Evolutionary conservation across 352 stramenopile genomes (phyloP).

Genomic region (Thraustotheca clavata): DNA sequence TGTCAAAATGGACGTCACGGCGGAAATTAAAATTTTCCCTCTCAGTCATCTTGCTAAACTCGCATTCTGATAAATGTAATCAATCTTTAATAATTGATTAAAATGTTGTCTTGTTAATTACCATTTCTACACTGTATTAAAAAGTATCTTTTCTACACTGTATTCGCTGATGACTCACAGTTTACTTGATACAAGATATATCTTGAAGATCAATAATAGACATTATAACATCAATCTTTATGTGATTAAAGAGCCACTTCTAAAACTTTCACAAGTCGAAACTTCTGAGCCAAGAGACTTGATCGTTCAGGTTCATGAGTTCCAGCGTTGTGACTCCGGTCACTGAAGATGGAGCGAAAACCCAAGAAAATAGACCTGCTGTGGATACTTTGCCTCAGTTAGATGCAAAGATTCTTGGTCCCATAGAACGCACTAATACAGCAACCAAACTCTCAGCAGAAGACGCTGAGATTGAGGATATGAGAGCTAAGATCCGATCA

Average conservation of each 20-base stretch:
- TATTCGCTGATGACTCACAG: background rate
- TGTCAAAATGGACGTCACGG: slow-evolving; percentile 81
- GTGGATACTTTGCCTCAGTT: background rate
- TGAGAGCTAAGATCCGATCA: slow-evolving; percentile 13
- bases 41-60: slow-evolving; percentile 77
- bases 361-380: background rate
- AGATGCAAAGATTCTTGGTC: background rate
- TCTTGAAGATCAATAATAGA: no score
- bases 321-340: slow-evolving; percentile 12
- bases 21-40: slow-evolving; percentile 86
- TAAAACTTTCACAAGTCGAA: background rate
- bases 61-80: slow-evolving; percentile 23
- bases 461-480: slow-evolving; percentile 9
- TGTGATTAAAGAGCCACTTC: no score
- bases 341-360: background rate
- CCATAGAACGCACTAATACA: background rate
- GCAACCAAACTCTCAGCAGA: background rate
- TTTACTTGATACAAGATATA: background rate
- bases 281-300: background rate
- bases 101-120: no score
- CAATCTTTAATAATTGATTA: no score
- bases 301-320: background rate
- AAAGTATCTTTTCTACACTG: no score
- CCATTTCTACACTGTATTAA: no score
- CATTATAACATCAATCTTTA: no score